These are phyloP conservation scores for Anthostomella pinea DNA, from an alignment of 2,329 filamentous ascomycete genomes.

Conservation along the genomic window DNA sequence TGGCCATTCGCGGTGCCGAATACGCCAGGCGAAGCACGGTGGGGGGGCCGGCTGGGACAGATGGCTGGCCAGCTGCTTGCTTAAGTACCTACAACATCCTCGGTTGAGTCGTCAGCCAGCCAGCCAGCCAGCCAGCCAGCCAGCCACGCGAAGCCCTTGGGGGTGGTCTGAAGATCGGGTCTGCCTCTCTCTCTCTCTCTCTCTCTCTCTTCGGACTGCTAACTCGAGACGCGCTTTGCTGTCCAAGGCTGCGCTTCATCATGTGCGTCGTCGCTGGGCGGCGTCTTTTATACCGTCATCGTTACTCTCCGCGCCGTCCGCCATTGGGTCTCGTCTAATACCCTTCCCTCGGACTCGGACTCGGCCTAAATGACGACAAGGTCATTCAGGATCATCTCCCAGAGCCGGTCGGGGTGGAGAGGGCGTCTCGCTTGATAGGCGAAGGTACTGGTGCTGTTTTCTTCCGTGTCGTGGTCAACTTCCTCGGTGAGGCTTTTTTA, in stretches of 20 bases:
- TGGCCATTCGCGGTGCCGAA: slow-evolving; percentile 55
- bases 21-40: not conserved
- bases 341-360: too few species aligned
- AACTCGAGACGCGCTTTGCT: slow-evolving; percentile 42
- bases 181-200: slow-evolving; percentile 54
- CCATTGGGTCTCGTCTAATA: slow-evolving; percentile 33
- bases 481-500: slow-evolving; percentile 68
- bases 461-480: slow-evolving; percentile 69
- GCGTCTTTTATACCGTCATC: slow-evolving; percentile 23
- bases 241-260: slow-evolving; percentile 26
- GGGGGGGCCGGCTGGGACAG: not conserved
- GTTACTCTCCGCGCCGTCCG: slow-evolving; percentile 19
- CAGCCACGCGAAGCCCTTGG: slow-evolving; percentile 60
- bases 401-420: slow-evolving; percentile 48
- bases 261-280: slow-evolving; percentile 17
- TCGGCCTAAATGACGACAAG: slow-evolving; percentile 49
- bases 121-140: slow-evolving; percentile 62
- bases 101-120: slow-evolving; percentile 59
- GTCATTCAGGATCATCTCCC: slow-evolving; percentile 44
- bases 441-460: slow-evolving; percentile 70
- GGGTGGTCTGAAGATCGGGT: slow-evolving; percentile 51
- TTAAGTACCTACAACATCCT: slow-evolving; percentile 32
- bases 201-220: too few species aligned
- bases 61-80: too few species aligned
- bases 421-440: slow-evolving; percentile 62